Percentiles rank a stretch among this genome's conserved stretches.
phyloP scores from a whole-genome alignment of 1,284 basidiomycete species.

The Apiotrichum porosum region DNA sequence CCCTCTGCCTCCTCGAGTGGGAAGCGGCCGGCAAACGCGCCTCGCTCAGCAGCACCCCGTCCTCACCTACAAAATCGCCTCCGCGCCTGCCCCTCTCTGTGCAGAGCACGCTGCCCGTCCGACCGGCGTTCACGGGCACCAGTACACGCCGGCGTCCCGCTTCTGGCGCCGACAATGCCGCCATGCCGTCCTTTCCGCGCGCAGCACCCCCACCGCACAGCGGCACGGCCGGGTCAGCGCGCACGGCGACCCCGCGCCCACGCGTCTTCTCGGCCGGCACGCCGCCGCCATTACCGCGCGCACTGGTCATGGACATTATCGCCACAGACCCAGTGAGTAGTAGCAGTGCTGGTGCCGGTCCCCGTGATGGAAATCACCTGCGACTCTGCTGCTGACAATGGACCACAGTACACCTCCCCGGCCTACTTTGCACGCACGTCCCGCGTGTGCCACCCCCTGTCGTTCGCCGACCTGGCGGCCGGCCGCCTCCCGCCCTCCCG shows the following conservation, averaged over 20 bases:
- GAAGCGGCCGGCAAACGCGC: constrained; percentile 18
- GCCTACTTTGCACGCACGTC: constrained; percentile 55
- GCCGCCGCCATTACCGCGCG: constrained; percentile 14
- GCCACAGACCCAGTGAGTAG: constrained; percentile 51
- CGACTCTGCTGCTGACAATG: constrained; percentile 1
- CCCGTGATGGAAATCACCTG: too few relatives aligned
- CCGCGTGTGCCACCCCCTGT: constrained; percentile 53
- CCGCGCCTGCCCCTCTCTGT: constrained; percentile 1
- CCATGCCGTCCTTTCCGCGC: not conserved
- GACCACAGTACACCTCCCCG: constrained; percentile 53
- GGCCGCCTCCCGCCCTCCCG: constrained; percentile 49
- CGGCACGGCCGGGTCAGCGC: not conserved
- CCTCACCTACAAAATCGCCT: not conserved
- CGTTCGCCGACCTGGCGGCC: constrained; percentile 56
- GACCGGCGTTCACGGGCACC: constrained; percentile 38
- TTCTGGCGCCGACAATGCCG: not conserved
- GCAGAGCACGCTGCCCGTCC: constrained; percentile 5
- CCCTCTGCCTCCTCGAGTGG: constrained; percentile 46
- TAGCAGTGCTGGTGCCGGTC: too few relatives aligned
- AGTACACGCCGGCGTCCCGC: constrained; percentile 18
- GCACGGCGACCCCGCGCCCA: too few relatives aligned
- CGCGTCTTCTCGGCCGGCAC: constrained; percentile 4
- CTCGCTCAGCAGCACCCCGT: not conserved
- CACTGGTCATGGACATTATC: constrained; percentile 24
- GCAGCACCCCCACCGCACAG: too few relatives aligned